These are phyloP conservation scores for Dillenia turbinata DNA, from an alignment of 164 flowering plant genomes.

Conservation along the genomic window DNA sequence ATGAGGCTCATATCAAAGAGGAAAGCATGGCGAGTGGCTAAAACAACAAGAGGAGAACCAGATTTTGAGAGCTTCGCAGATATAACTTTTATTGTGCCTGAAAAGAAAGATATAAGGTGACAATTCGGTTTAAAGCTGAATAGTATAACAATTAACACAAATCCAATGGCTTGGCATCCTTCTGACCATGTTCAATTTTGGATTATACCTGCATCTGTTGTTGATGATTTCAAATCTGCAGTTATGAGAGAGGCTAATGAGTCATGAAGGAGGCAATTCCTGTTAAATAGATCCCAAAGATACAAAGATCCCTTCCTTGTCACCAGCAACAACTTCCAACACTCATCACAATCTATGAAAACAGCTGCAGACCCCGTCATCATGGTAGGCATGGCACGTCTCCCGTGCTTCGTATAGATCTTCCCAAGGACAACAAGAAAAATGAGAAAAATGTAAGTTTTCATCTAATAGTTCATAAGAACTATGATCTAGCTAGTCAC, in stretches of 20 bases:
- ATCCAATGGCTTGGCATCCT: not conserved
- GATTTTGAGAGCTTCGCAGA: constrained; percentile 89
- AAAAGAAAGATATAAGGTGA: constrained; percentile 8
- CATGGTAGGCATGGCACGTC: constrained; percentile 96
- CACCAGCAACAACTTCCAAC: constrained; percentile 87
- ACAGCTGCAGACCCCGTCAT: constrained; percentile 94
- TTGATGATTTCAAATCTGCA: constrained; percentile 36
- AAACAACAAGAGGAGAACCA: constrained; percentile 86
- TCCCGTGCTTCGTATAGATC: constrained; percentile 96
- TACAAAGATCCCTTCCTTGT: constrained; percentile 79
- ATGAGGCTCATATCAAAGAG: constrained; percentile 79
- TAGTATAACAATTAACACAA: not conserved
- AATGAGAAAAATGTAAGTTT: not conserved
- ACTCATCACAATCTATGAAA: constrained; percentile 91
- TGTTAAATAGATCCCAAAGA: constrained; percentile 85
- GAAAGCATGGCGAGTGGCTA: constrained; percentile 94
- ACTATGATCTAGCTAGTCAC: not conserved
- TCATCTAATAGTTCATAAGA: not conserved
- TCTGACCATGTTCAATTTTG: not conserved
- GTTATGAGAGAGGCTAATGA: constrained; percentile 70
- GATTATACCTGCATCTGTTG: constrained; percentile 55
- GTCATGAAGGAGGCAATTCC: constrained; percentile 78
- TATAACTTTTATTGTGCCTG: constrained; percentile 88
- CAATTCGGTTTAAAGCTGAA: not conserved
- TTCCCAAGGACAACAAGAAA: constrained; percentile 21